Evolutionary conservation across 129 eudicot genomes (phyloP).

Genomic region (Lactuca saligna): DNA sequence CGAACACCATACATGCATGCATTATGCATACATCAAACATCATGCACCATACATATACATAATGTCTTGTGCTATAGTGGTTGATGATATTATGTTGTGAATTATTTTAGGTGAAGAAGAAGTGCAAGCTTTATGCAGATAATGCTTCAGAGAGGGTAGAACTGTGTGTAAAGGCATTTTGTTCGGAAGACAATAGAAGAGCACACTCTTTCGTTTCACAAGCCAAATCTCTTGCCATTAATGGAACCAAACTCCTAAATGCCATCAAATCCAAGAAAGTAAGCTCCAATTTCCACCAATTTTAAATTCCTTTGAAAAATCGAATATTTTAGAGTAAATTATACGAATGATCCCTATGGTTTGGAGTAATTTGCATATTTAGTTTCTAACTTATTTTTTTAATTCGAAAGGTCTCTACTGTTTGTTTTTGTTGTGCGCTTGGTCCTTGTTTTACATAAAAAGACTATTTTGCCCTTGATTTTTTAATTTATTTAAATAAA

Average conservation of each 20-base stretch:
- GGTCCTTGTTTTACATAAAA: no score
- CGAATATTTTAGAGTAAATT: no score
- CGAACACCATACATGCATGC: neutral
- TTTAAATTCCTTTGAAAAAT: neutral
- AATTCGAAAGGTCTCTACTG: no score
- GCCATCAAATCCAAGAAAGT: conserved; percentile 71
- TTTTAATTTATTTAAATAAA: no score
- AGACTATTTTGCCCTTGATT: no score
- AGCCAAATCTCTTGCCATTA: conserved; percentile 48
- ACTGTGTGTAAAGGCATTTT: conserved; percentile 61
- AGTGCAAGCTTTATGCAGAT: conserved; percentile 55
- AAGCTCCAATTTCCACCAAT: conserved; percentile 20
- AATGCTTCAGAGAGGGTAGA: conserved; percentile 72
- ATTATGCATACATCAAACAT: neutral
- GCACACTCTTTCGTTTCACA: conserved; percentile 59
- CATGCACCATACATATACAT: neutral
- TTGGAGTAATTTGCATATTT: no score
- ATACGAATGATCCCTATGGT: no score
- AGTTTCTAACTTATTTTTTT: no score
- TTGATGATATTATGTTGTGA: neutral
- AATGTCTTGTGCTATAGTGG: neutral
- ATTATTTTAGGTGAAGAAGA: conserved; percentile 56
- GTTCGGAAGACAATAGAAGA: conserved; percentile 55
- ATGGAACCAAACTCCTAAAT: conserved; percentile 60
- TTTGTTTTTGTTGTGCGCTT: no score